Base-by-base conservation (phyloP, 495 filamentous ascomycete genomes). In the Xylaria grammica region DNA sequence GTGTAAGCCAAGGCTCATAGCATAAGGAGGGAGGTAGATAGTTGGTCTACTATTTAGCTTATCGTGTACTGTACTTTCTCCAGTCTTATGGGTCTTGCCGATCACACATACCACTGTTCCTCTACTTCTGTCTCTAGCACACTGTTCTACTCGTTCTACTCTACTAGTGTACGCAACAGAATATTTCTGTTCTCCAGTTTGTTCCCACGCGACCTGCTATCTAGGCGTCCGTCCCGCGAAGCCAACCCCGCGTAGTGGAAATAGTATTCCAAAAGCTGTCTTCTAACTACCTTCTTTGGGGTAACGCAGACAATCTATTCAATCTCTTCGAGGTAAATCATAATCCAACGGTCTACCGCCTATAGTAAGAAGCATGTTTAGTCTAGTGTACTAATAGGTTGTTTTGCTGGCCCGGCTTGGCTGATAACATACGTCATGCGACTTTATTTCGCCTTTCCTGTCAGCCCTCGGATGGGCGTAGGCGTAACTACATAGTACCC, bases 401-500 rank as follows among this genome's bases (percentile, higher is more conserved):
- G n/a, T 48, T 27, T 42, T 50, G 44, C 19, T 61, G 20, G 45
- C 32, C 48, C 32, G 46, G 17, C 20, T 19, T 42, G 32, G 32
- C 58, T 61, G 45, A 20, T 44, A 34, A 40, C 20, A 36, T 63
- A 63, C 60, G 60, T 63, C 60, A 63, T 63, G 50, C 50, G 60
- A 52, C 27, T 40, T 55, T 19, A 48, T 48, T 34, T 53, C 49
- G 44, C 58, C 30, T 3, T n/a, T 50, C 19, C 48, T 42, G 56
- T 59, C 56, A 59, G 54, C 54, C 54, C 13, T 30, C 32, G 52
- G 36, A 29, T 27, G 15, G 56, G 42, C 42, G 56, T 26, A 29
- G n/a, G 19, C 26, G 26, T 29, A 36, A 42, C 40, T 17, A 36
- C 40, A 9, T 42, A 10, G 4, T 22, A 51, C 49, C 49, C 24